Conservation (phyloP, 2,329 filamentous ascomycete genomes). For the Gyromitra esculenta region DNA sequence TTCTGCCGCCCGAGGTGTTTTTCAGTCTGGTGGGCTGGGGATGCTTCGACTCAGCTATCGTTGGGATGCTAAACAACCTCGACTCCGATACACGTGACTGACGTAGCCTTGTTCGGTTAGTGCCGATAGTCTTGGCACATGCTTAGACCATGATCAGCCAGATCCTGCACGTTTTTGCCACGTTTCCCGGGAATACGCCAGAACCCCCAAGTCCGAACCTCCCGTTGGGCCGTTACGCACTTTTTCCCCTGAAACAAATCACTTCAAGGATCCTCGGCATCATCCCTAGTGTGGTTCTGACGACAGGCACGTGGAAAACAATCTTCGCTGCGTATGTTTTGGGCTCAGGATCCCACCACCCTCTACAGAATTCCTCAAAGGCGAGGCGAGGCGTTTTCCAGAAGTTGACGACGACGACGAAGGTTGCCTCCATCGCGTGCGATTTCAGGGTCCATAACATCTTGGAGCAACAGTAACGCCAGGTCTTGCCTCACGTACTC, state of each 20-base stretch:
- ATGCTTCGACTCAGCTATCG: slow-evolving; percentile 43
- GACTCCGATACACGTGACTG: slow-evolving; percentile 22
- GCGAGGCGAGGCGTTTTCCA: background rate
- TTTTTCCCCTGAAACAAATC: slow-evolving; percentile 50
- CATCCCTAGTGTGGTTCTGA: slow-evolving; percentile 29
- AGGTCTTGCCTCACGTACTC: slow-evolving; percentile 22
- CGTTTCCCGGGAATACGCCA: slow-evolving; percentile 45
- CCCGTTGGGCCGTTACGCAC: slow-evolving; percentile 37
- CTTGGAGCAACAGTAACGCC: slow-evolving; percentile 1
- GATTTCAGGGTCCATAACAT: background rate
- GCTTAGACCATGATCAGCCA: slow-evolving; percentile 46
- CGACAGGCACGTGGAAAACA: slow-evolving; percentile 46
- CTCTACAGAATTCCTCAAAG: background rate
- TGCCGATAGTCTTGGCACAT: slow-evolving; percentile 23
- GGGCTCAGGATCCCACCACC: slow-evolving; percentile 9
- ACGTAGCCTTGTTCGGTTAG: slow-evolving; percentile 11
- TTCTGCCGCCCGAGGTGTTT: background rate
- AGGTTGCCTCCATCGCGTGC: background rate
- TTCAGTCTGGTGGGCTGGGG: background rate
- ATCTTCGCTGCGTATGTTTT: slow-evolving; percentile 23
- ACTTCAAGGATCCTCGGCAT: slow-evolving; percentile 38
- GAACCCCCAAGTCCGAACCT: slow-evolving; percentile 36
- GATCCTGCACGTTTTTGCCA: slow-evolving; percentile 49
- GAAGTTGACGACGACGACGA: background rate
- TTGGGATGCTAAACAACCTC: slow-evolving; percentile 6